These are phyloP conservation scores for Termitomyces titanicus DNA, from an alignment of 768 basidiomycete species.

Conservation along the genomic window DNA sequence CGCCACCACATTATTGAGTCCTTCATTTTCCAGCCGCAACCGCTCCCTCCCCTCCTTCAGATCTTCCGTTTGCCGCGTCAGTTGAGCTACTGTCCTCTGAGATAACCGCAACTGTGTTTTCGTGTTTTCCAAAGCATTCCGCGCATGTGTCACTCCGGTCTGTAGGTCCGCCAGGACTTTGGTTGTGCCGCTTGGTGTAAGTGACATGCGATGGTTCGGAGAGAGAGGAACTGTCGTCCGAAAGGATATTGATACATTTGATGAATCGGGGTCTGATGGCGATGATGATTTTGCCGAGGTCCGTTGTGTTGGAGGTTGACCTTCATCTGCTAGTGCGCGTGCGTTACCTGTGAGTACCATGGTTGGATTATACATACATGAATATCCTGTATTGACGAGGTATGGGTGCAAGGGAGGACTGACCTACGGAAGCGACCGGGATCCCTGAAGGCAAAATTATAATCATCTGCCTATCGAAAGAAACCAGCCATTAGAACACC, in stretches of 20 bases:
- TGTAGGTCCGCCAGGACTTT: slow-evolving; percentile 88
- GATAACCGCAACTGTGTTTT: slow-evolving; percentile 77
- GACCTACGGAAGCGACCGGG: slow-evolving; percentile 75
- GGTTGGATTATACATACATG: slow-evolving; percentile 20
- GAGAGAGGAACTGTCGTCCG: slow-evolving; percentile 50
- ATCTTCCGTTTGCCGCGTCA: slow-evolving; percentile 85
- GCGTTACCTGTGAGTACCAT: slow-evolving; percentile 64
- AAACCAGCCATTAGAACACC: slow-evolving; percentile 34
- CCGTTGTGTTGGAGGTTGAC: slow-evolving; percentile 34
- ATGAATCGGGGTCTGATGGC: slow-evolving; percentile 33
- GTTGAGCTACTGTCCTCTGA: slow-evolving; percentile 78
- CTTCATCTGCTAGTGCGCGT: slow-evolving; percentile 77
- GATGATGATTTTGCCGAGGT: slow-evolving; percentile 24
- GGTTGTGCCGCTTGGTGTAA: slow-evolving; percentile 78
- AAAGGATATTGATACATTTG: slow-evolving; percentile 29
- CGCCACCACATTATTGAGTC: slow-evolving; percentile 82
- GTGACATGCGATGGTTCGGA: slow-evolving; percentile 50
- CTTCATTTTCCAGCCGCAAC: slow-evolving; percentile 81
- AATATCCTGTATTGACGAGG: slow-evolving; percentile 15
- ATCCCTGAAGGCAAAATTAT: slow-evolving; percentile 48
- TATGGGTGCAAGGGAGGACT: slow-evolving; percentile 25
- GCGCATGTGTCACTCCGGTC: slow-evolving; percentile 74
- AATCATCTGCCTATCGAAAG: slow-evolving; percentile 12
- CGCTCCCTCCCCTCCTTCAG: slow-evolving; percentile 85
- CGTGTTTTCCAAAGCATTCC: slow-evolving; percentile 82